Conservation (phyloP, 768 basidiomycete genomes). For the Trametes cubensis region DNA sequence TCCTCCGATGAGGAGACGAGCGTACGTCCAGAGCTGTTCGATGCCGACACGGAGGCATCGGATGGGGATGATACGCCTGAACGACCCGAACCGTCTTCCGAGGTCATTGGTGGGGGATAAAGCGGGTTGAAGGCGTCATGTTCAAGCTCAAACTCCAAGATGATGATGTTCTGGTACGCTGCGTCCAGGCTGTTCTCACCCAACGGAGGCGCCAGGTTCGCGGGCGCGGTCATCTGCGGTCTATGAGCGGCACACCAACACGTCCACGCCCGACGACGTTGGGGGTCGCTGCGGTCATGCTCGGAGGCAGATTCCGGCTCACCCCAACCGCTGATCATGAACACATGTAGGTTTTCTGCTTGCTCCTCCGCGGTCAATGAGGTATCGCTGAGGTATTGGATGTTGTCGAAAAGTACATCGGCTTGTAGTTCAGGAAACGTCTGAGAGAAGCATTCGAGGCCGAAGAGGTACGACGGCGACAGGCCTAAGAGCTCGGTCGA, state of each 20-base stretch:
- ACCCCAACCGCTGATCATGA: constrained; percentile 71
- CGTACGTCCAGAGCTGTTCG: constrained; percentile 32
- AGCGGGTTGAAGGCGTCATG: constrained; percentile 70
- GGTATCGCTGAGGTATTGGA: constrained; percentile 64
- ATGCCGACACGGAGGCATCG: constrained; percentile 23
- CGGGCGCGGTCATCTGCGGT: constrained; percentile 38
- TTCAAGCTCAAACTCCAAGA: constrained; percentile 84
- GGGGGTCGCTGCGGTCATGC: constrained; percentile 32
- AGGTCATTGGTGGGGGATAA: constrained; percentile 45
- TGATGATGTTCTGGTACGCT: constrained; percentile 46
- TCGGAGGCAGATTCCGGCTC: constrained; percentile 56
- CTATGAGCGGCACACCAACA: constrained; percentile 74
- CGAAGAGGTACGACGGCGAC: constrained; percentile 70
- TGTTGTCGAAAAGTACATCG: constrained; percentile 70
- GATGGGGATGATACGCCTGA: constrained; percentile 35
- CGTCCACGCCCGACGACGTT: constrained; percentile 54
- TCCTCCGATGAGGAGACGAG: constrained; percentile 28
- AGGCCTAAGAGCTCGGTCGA: constrained; percentile 74
- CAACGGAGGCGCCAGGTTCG: constrained; percentile 14
- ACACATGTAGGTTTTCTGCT: constrained; percentile 63
- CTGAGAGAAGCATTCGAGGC: constrained; percentile 71
- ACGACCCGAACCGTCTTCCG: constrained; percentile 12
- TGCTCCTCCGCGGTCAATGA: constrained; percentile 40
- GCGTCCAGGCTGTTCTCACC: background rate
- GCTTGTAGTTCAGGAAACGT: constrained; percentile 67